Evolutionary conservation across 441 rosid species (phyloP), one percentile per base, ranked within the genome.

Genomic region (Breynia disticha): DNA sequence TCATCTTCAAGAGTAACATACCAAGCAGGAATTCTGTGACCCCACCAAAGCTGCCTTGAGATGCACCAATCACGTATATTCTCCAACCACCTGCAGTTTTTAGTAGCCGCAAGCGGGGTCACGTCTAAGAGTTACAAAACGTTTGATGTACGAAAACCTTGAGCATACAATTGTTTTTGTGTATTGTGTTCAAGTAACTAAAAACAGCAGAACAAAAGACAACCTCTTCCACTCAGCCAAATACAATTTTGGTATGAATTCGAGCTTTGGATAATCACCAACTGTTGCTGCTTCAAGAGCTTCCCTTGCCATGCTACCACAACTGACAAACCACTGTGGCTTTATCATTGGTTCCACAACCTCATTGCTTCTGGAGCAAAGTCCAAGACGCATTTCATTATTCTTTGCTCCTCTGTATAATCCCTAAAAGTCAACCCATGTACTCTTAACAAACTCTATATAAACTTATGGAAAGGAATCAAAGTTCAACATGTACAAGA

Each of bases 21-120:
- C 97, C 94, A 91, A 28, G 97, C 98, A 50, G 95, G 98, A 56
- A 91, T 72, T 14, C 80, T 82, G 56, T 91, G 98, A 50, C 95
- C 98, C 97, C 97, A 88, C 98, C 97, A 91, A 38, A 91, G 95
- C 70, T 91, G 97, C 82, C 97, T 83, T 48, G 91, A 86, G 64
- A 91, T 67, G 70, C 97, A 91, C 98, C 98, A 88, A 74, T 91
- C 98, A 52, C 85, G 90, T 52, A 93, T 88, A 67, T 83, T 84
- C 73, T 91, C 97, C 61, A 88, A 94, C 98, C 98, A 91, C 68
- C 98, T 86, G 83, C 18, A 46, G 57, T 48, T 48, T 71, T 68
- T 47, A 38, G 46, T 20, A 16, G 7, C 49, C 21, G 39, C 19
- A 51, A 22, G 16, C 13, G 37, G 19, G 38, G 7, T 51, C 22